These are phyloP conservation scores for Heliamphora exappendiculata DNA, from an alignment of 148 eudicot genomes.

Conservation along the genomic window DNA sequence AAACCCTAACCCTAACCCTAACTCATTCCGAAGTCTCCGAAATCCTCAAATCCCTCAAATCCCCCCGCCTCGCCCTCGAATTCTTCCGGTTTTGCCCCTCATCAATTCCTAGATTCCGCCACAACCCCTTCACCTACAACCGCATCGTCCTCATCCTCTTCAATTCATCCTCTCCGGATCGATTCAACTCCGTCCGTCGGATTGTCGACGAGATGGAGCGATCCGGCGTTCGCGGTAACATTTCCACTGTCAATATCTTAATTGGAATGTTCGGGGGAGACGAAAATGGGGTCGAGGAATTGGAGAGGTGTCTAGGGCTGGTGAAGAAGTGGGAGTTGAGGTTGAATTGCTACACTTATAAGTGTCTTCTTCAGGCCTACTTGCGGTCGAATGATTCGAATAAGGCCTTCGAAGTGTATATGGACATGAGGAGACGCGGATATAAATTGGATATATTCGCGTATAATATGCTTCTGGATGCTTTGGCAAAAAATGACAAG, in stretches of 20 bases:
- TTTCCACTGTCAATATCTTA: slow-evolving; percentile 77
- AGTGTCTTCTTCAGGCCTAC: slow-evolving; percentile 78
- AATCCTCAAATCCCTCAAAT: slow-evolving; percentile 57
- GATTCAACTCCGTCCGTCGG: slow-evolving; percentile 22
- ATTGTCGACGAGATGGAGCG: slow-evolving; percentile 54
- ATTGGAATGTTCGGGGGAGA: slow-evolving; percentile 44
- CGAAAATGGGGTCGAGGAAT: slow-evolving; percentile 23
- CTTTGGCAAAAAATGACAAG: slow-evolving; percentile 67
- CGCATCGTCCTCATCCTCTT: slow-evolving; percentile 58
- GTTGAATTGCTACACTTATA: slow-evolving; percentile 67
- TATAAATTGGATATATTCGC: slow-evolving; percentile 52
- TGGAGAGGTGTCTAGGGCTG: slow-evolving; percentile 60
- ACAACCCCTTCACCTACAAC: slow-evolving; percentile 64
- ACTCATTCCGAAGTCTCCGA: slow-evolving; percentile 67
- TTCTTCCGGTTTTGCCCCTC: slow-evolving; percentile 69
- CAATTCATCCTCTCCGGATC: slow-evolving; percentile 27
- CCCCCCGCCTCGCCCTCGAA: slow-evolving; percentile 47
- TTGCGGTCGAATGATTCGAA: slow-evolving; percentile 38
- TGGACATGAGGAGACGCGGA: slow-evolving; percentile 54
- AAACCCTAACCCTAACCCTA: slow-evolving; percentile 42
- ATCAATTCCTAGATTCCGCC: slow-evolving; percentile 51
- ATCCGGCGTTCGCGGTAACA: slow-evolving; percentile 44
- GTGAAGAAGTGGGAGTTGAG: slow-evolving; percentile 69
- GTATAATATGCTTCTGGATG: slow-evolving; percentile 77
- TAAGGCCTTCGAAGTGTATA: slow-evolving; percentile 50